Evolutionary conservation across 2,329 filamentous ascomycete species (phyloP).

Genomic region (Geoglossum cookeanum): DNA sequence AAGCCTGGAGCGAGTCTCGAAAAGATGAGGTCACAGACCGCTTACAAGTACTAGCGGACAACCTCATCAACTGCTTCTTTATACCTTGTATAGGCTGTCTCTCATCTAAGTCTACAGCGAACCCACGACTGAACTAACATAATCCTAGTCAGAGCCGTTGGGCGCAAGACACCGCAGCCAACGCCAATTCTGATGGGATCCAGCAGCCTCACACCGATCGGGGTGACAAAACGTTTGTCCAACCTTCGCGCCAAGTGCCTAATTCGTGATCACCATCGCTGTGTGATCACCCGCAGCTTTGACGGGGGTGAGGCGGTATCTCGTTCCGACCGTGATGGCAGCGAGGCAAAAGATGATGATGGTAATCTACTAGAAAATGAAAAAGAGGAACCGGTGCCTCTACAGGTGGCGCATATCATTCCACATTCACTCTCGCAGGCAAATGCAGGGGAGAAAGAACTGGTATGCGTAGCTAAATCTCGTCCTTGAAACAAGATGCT

Average conservation of each 20-base stretch:
- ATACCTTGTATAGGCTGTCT: neutral
- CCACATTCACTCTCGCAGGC: neutral
- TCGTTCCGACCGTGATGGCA: neutral
- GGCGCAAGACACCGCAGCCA: neutral
- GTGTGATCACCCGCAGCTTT: neutral
- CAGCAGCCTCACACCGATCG: neutral
- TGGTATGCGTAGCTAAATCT: neutral
- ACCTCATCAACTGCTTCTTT: neutral
- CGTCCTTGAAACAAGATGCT: neutral
- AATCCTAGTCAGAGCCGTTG: neutral
- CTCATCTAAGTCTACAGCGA: neutral
- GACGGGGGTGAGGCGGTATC: neutral
- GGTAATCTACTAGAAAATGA: neutral
- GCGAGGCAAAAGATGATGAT: neutral
- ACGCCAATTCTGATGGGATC: neutral
- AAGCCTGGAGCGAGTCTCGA: neutral
- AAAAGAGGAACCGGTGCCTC: neutral
- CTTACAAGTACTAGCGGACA: neutral
- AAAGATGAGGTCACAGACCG: neutral
- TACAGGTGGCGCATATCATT: conserved; percentile 3
- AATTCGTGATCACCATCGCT: conserved; percentile 2
- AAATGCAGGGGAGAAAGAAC: neutral
- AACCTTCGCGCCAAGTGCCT: neutral
- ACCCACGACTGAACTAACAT: neutral
- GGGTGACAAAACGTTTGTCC: neutral